phyloP scores from a whole-genome alignment of 352 stramenopile genomes.

The Phytophthora brassicae region DNA sequence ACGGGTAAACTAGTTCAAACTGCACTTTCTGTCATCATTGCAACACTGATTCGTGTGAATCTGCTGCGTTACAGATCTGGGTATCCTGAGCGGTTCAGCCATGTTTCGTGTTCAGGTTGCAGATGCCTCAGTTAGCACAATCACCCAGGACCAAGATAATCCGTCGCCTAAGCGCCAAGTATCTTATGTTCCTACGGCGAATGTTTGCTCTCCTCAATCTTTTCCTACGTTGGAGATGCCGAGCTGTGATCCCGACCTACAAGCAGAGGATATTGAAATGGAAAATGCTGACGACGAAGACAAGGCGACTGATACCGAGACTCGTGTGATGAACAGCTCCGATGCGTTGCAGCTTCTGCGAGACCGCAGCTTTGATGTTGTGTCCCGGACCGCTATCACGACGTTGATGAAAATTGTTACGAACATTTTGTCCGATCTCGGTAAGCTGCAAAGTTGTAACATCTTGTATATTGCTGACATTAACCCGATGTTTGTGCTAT shows the following conservation, averaged over 20 bases:
- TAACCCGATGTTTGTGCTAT: not conserved
- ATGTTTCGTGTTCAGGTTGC: constrained; percentile 77
- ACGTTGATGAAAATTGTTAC: constrained; percentile 88
- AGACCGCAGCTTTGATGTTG: constrained; percentile 75
- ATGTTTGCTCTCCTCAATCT: not conserved
- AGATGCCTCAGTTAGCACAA: constrained; percentile 6
- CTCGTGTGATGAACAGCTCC: constrained; percentile 42
- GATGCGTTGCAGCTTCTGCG: constrained; percentile 73
- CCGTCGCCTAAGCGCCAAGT: constrained; percentile 14
- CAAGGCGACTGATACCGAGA: not conserved
- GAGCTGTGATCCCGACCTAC: not conserved
- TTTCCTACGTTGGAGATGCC: not conserved
- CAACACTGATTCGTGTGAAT: not conserved
- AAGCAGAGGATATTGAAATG: constrained; percentile 56
- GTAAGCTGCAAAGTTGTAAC: constrained; percentile 28
- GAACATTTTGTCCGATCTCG: constrained; percentile 81
- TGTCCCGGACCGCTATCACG: constrained; percentile 53
- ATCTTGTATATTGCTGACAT: not conserved
- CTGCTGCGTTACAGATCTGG: constrained; percentile 49
- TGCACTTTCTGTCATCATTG: not conserved
- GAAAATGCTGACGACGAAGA: constrained; percentile 23
- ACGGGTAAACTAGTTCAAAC: constrained; percentile 40
- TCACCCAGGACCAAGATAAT: not conserved
- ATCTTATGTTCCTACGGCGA: constrained; percentile 13
- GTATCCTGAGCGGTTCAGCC: constrained; percentile 77